Evolutionary conservation across 1,284 basidiomycete species (phyloP).

Genomic region (Naganishia sp.): DNA sequence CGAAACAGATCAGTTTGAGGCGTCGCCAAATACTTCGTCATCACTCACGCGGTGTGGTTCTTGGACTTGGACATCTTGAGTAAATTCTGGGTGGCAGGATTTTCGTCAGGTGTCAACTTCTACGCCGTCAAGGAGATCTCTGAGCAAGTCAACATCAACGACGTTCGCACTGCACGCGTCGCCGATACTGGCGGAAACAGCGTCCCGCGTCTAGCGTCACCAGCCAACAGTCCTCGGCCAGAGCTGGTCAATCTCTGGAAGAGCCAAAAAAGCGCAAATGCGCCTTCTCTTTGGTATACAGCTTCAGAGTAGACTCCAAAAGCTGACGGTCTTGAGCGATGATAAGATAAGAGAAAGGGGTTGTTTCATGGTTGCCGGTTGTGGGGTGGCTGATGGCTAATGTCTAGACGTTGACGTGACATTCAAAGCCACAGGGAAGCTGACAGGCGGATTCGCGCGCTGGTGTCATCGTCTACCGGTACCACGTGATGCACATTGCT

Average conservation of each 20-base stretch:
- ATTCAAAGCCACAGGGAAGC: too few relatives aligned
- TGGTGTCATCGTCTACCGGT: too few relatives aligned
- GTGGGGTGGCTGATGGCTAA: too few relatives aligned
- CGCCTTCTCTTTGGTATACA: background rate
- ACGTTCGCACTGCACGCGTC: background rate
- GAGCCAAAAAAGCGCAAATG: conserved; percentile 5
- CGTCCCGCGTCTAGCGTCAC: background rate
- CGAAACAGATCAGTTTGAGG: conserved; percentile 32
- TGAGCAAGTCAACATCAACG: conserved; percentile 15
- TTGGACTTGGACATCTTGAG: conserved; percentile 60
- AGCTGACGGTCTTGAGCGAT: background rate
- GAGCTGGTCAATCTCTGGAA: background rate
- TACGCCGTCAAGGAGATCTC: background rate
- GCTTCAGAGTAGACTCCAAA: background rate
- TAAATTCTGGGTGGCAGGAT: conserved; percentile 14
- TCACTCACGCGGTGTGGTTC: conserved; percentile 58
- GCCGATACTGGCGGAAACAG: conserved; percentile 1
- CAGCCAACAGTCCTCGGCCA: background rate
- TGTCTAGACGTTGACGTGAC: too few relatives aligned
- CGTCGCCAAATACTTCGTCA: background rate
- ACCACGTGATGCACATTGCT: too few relatives aligned
- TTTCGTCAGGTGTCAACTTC: conserved; percentile 8
- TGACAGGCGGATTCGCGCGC: too few relatives aligned
- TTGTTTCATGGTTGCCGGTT: too few relatives aligned
- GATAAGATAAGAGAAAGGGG: conserved; percentile 3